These are phyloP conservation scores for Cordyceps cicadae DNA, from an alignment of 2,329 filamentous ascomycete genomes.

Conservation along the genomic window DNA sequence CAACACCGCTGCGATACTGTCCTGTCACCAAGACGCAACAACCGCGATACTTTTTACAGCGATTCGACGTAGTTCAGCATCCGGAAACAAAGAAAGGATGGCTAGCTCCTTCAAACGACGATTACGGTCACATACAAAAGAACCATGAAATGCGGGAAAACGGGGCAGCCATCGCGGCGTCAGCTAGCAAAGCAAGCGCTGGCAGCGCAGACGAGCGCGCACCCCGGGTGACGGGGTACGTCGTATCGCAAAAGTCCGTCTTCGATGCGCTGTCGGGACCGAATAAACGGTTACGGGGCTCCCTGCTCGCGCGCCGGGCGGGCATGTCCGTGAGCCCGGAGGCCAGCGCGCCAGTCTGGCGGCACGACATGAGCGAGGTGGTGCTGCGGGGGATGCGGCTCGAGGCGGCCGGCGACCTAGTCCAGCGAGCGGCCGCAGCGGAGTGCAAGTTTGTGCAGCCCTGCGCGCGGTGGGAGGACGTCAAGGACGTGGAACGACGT, in stretches of 20 bases:
- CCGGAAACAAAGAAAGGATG: conserved; percentile 45
- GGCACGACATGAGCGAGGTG: conserved; percentile 47
- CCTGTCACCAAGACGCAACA: conserved; percentile 37
- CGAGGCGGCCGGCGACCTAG: conserved; percentile 37
- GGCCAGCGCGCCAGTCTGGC: conserved; percentile 29
- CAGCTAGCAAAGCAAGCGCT: not conserved
- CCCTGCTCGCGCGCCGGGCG: conserved; percentile 13
- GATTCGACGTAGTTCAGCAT: conserved; percentile 48
- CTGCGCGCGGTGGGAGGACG: conserved; percentile 36
- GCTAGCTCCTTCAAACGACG: conserved; percentile 44
- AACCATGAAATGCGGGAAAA: not conserved
- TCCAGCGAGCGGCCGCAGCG: conserved; percentile 26
- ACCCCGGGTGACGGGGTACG: conserved; percentile 12
- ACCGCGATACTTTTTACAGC: conserved; percentile 55
- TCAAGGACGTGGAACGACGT: conserved; percentile 29
- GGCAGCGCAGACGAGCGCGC: conserved; percentile 6
- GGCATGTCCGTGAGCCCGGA: conserved; percentile 9
- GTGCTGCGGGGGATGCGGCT: conserved; percentile 44
- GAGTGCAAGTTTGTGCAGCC: conserved; percentile 33
- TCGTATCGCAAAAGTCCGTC: conserved; percentile 20
- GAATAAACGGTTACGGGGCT: conserved; percentile 11
- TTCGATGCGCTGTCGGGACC: conserved; percentile 20
- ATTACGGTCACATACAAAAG: conserved; percentile 20
- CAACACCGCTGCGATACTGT: conserved; percentile 51
- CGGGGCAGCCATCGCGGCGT: not conserved